A percentile compares a stretch with the other conserved stretches of the same genome.
These are phyloP conservation scores for Jaltomata sinuosa DNA, from an alignment of 257 asterid species.

Conservation along the genomic window DNA sequence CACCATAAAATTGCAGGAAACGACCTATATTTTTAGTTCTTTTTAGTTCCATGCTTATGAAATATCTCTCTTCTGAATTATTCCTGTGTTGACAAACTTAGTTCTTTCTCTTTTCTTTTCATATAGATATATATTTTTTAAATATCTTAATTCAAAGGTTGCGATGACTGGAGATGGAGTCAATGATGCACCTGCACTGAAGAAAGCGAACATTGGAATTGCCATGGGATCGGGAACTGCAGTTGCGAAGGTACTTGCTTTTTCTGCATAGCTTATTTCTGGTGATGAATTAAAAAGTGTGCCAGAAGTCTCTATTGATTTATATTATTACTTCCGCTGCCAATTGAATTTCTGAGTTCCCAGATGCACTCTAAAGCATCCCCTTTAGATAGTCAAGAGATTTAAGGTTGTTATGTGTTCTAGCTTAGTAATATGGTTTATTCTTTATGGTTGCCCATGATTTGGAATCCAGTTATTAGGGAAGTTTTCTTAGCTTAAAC, in stretches of 20 bases:
- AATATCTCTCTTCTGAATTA: not conserved
- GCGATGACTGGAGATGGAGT: conserved; percentile 99
- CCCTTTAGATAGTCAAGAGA: not conserved
- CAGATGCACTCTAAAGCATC: not conserved
- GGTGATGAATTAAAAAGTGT: not conserved
- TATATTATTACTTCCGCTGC: not conserved
- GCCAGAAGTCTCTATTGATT: not conserved
- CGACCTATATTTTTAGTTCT: not conserved
- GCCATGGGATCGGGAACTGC: conserved; percentile 99
- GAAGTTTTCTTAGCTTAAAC: not conserved
- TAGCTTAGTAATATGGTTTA: not conserved
- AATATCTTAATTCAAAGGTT: conserved; percentile 45
- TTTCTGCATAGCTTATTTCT: not conserved
- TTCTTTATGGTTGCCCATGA: not conserved
- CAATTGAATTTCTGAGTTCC: not conserved
- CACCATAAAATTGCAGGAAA: not conserved
- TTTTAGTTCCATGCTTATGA: conserved; percentile 4
- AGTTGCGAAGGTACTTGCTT: conserved; percentile 74
- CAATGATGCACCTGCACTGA: conserved; percentile 98
- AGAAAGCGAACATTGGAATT: conserved; percentile 95
- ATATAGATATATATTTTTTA: conserved; percentile 4
- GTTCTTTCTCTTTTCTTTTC: not conserved
- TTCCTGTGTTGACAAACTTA: not conserved
- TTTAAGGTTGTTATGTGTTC: not conserved
- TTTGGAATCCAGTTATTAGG: not conserved